Conservation (phyloP, 805 yeast species). For the Ogataea thermomethanolica region DNA sequence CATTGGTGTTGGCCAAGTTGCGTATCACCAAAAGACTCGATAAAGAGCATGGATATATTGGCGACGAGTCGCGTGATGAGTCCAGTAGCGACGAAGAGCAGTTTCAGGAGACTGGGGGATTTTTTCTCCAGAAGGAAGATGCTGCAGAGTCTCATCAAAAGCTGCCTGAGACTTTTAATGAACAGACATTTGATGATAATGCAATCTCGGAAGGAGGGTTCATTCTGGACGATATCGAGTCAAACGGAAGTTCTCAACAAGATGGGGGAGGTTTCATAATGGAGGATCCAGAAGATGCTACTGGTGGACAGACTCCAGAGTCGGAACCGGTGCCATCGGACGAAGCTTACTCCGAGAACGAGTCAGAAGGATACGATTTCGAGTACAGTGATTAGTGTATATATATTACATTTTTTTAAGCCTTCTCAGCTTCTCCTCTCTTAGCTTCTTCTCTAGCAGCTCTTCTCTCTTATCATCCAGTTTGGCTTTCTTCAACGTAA, state of each 20-base stretch:
- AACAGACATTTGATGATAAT: not conserved
- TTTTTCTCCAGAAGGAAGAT: not conserved
- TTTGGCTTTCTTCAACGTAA: conserved; percentile 64
- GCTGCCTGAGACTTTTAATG: not conserved
- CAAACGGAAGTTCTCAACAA: not conserved
- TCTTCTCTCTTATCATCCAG: conserved; percentile 75
- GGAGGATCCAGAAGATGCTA: too few species aligned
- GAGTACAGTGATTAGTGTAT: conserved; percentile 36
- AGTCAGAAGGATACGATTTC: conserved; percentile 41
- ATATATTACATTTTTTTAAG: conserved; percentile 18
- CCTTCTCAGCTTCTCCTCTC: conserved; percentile 42
- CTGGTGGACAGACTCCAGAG: not conserved
- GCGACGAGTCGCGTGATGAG: conserved; percentile 14
- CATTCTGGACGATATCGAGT: not conserved
- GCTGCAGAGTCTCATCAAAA: not conserved
- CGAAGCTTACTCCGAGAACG: conserved; percentile 3
- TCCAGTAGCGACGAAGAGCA: conserved; percentile 12
- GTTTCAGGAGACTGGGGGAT: conserved; percentile 2
- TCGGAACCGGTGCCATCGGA: not conserved
- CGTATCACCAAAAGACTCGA: conserved; percentile 46
- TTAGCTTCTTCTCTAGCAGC: conserved; percentile 49
- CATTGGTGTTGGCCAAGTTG: conserved; percentile 46
- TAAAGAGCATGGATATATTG: conserved; percentile 44
- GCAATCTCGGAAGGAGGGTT: conserved; percentile 19
- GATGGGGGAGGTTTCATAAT: too few species aligned